Conservation (phyloP, 306 rosid genomes). For the Cicer pinnatifidum region DNA sequence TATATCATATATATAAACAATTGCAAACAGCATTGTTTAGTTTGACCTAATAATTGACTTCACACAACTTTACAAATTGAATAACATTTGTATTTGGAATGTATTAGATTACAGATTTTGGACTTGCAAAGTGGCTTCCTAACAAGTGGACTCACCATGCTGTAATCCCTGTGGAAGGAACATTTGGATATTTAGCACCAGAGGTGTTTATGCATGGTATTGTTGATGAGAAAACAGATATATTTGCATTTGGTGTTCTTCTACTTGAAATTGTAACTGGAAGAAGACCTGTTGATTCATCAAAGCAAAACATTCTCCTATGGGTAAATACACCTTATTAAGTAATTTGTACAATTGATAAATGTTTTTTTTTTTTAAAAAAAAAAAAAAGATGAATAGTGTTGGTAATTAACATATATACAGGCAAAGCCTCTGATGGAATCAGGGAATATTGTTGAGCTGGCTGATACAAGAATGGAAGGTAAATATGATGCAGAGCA, state of each 20-base stretch:
- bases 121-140: conserved; percentile 99
- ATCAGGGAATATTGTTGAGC: conserved; percentile 67
- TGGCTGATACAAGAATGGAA: conserved; percentile 76
- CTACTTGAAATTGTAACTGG: conserved; percentile 90
- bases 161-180: conserved; percentile 88
- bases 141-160: conserved; percentile 98
- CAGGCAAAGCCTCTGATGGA: conserved; percentile 88
- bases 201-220: conserved; percentile 94
- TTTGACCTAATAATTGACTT: neutral
- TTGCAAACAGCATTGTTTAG: neutral
- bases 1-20: neutral
- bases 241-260: conserved; percentile 82
- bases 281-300: conserved; percentile 85
- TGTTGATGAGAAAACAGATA: conserved; percentile 92
- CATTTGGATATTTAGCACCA: conserved; percentile 93
- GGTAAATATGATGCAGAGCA: conserved; percentile 68
- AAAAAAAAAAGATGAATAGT: neutral
- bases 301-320: conserved; percentile 77
- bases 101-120: conserved; percentile 84
- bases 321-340: conserved; percentile 61
- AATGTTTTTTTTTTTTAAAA: no score
- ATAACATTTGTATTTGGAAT: neutral
- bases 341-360: no score
- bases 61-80: no score
- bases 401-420: conserved; percentile 2